Evolutionary conservation across 495 filamentous ascomycete genomes (phyloP), one percentile per base, ranked within the genome.

Genomic region (Thozetella sp.): DNA sequence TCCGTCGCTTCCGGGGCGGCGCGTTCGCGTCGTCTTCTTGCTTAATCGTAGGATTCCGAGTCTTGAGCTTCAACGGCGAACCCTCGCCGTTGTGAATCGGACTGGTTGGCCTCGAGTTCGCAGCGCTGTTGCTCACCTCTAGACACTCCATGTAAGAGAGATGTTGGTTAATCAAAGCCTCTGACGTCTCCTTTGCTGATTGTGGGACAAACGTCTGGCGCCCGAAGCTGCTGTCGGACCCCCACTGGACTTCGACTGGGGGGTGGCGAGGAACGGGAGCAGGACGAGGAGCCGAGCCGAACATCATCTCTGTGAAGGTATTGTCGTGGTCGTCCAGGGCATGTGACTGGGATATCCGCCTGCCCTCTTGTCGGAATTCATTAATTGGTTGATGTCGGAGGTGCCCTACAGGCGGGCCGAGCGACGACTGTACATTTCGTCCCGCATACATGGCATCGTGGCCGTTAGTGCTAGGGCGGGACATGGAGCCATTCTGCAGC

Each of bases 221-320:
- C 62, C 76, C 78, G 59, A 92, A 92, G 54, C 76, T 80, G 3
- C 78, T 66, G 71, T 92, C 89, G 0, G 89, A 88, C 20, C 89
- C 89, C 80, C 84, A 92, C 19, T 83, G 83, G 24, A 89, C 66
- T 25, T 80, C 74, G 4, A 62, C 55, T 3, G 60, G 57, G 25
- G 63, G 63, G 3, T 45, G 57, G 2, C 30, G 24, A 27, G 63
- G 63, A 25, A 64, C 67, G 27, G 50, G 55, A 9, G 57, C 20
- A 3, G 58, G 15, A 53, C 59, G 56, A 3, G 64, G 61, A 17
- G 66, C 46, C 22, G 17, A 37, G 43, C 73, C 75, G 57, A 75
- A 75, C 19, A 74, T 55, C 75, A 80, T 75, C 17, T 76, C 71
- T 10, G 68, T 59, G 57, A 72, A 77, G n/a, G 62, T 69, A 12